Conservation (phyloP, 768 basidiomycete species). For the Mrakia hoshinonis region DNA sequence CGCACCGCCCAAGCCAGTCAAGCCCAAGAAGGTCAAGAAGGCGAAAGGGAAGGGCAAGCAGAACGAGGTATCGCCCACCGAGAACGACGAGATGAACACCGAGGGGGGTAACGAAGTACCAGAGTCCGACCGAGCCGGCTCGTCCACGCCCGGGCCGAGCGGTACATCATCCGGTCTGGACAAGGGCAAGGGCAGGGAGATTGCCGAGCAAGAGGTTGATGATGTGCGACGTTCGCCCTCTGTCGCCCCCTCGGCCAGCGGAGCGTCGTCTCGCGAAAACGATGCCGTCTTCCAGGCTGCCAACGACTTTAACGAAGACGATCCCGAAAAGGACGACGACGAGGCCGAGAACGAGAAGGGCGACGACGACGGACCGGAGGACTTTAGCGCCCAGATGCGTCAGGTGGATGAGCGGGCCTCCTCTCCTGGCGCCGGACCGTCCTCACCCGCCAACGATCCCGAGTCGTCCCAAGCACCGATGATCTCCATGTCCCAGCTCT, state of each 20-base stretch:
- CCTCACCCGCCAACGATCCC: background rate
- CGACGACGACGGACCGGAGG: conserved; percentile 11
- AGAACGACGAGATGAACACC: conserved; percentile 24
- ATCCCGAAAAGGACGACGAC: conserved; percentile 23
- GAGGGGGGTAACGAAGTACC: conserved; percentile 35
- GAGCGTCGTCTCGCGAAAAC: background rate
- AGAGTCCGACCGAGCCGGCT: background rate
- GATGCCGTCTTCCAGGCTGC: conserved; percentile 24
- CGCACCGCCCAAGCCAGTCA: conserved; percentile 23
- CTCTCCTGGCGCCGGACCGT: background rate
- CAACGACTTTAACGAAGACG: conserved; percentile 15
- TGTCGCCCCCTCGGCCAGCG: background rate
- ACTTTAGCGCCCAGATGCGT: background rate
- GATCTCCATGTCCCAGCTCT: background rate
- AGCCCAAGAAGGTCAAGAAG: conserved; percentile 26
- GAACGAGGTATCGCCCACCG: conserved; percentile 1
- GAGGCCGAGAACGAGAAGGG: conserved; percentile 38
- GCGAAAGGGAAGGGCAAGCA: conserved; percentile 23
- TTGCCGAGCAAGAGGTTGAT: background rate
- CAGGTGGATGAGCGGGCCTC: background rate
- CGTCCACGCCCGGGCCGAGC: background rate
- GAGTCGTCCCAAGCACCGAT: background rate
- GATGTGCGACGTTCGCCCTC: background rate
- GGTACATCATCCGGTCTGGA: background rate
- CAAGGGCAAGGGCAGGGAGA: conserved; percentile 41